Base-by-base conservation (phyloP, 176 grass and related monocot species). In the Juncus effusus region DNA sequence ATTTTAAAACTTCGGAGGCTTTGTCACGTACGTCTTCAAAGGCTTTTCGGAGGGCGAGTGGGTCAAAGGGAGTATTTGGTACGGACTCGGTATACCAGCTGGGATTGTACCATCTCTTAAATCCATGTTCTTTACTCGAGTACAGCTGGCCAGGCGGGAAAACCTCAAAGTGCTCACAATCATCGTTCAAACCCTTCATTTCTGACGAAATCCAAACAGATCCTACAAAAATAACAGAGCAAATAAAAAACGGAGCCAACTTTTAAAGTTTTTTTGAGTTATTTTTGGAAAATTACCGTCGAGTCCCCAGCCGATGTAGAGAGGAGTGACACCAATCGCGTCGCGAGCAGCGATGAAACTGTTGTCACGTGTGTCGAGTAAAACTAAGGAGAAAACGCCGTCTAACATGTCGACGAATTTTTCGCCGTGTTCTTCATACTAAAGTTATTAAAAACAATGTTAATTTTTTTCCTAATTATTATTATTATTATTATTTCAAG, bases 381-480 rank as follows among this genome's bases (percentile, higher is more conserved):
- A 69, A n/a, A 90, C 89, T 67, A 99, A 94, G 40, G 89, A 76
- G 89, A 99, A 99, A n/a, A 99, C 81, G 7, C 95, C 95, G 69
- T 99, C 95, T 58, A 99, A 68, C 89, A 85, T 87, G 76, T 94
- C 83, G 2, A 99, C 73, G 68, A 99, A 93, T 77, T 68, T 74
- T 62, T 94, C 95, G 35, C 95, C 95, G 70, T 94, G 74, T 80
- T 94, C 85, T 67, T 99, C 85, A 54, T 90, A 93, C 95, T 99
- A 73, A n/a, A 67, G 3, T 60, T 47, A 70, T 11, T 13, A 72
- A 9, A 10, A 72, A 72, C 7, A 9, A 9, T 28, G 19, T 28
- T 28, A 28, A 28, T 28, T 28, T 28, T 28, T 28, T 28, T 28
- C 19, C 19, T 28, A 28, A 28, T 28, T 28, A 28, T 28, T 28